Evolutionary conservation across 1,139 yeast genomes (phyloP), one percentile per base, ranked within the genome.

Genomic region (Hyphopichia khmerensis): DNA sequence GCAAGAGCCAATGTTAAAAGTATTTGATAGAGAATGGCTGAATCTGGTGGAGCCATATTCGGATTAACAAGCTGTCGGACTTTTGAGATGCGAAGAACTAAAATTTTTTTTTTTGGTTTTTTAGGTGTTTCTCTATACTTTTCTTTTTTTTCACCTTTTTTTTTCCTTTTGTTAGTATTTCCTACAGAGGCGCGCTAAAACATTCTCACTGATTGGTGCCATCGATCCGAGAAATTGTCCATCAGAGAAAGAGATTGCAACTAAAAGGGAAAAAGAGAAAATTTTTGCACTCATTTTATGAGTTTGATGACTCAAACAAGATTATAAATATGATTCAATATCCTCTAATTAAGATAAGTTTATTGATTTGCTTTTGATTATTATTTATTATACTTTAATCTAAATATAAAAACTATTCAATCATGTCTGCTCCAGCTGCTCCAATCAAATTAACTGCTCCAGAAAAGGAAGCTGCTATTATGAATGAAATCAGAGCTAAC

Each of bases 401-500:
- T n/a, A n/a, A n/a, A n/a, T n/a, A 30, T 14, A 14, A 10, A 14
- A 30, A 30, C 37, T 35, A 23, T 35, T 11, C 37, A 35, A 38
- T 15, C 26, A 39, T 39, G 41, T 29, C 32, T 34, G 37, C 41
- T 21, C 24, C 33, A 13, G 18, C 29, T 16, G 16, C 30, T 18
- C 36, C 31, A 23, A 16, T 31, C 19, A 60, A 55, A 52, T 48
- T 63, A 52, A 60, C 67, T 50, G 75, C 74, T 43, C 64, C 59
- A 51, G 77, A 73, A 58, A 73, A 73, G 61, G 79, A 73, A 63
- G 77, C 76, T 49, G 64, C 62, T 54, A 72, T 73, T 51, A 72
- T 73, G 78, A 65, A 64, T 44, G 77, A 72, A 50, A 72, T 73
- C 50, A 69, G 75, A 65, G 60, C 69, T 32, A 55, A 53, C 44